These are phyloP conservation scores for Zanthoxylum bungeanum DNA, from an alignment of 345 rosid species.

Conservation along the genomic window DNA sequence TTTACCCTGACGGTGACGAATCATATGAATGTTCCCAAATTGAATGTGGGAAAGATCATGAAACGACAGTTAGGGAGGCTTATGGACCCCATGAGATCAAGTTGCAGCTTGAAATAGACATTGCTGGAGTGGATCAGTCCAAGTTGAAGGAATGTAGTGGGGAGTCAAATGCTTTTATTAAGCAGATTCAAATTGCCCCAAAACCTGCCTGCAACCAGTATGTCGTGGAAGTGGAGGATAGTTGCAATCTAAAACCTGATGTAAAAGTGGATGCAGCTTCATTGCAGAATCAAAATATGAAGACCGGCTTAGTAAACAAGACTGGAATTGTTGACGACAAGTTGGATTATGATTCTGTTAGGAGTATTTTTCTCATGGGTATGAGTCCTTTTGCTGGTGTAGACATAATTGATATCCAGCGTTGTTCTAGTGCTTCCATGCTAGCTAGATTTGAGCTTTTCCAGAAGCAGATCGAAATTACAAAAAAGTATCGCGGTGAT, in stretches of 20 bases:
- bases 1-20: conserved; percentile 37
- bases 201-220: conserved; percentile 21
- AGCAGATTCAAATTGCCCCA: conserved; percentile 35
- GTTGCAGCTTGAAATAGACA: conserved; percentile 77
- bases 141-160: conserved; percentile 64
- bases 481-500: conserved; percentile 63
- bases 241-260: conserved; percentile 35
- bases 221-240: conserved; percentile 46
- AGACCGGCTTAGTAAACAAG: conserved; percentile 7
- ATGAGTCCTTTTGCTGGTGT: conserved; percentile 42
- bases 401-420: conserved; percentile 40
- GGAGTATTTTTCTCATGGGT: conserved; percentile 49
- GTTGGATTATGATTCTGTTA: conserved; percentile 43
- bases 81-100: conserved; percentile 61
- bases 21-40: too few relatives aligned
- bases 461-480: conserved; percentile 71
- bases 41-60: conserved; percentile 29
- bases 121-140: conserved; percentile 47
- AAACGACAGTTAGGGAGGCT: conserved; percentile 15
- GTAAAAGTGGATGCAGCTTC: conserved; percentile 37
- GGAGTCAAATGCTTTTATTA: conserved; percentile 58
- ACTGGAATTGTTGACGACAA: conserved; percentile 14
- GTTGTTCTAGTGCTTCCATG: conserved; percentile 40
- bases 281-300: conserved; percentile 28
- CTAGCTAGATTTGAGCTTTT: conserved; percentile 65